Conservation (phyloP, 2,329 filamentous ascomycete species). For the Chlorencoelia australis region DNA sequence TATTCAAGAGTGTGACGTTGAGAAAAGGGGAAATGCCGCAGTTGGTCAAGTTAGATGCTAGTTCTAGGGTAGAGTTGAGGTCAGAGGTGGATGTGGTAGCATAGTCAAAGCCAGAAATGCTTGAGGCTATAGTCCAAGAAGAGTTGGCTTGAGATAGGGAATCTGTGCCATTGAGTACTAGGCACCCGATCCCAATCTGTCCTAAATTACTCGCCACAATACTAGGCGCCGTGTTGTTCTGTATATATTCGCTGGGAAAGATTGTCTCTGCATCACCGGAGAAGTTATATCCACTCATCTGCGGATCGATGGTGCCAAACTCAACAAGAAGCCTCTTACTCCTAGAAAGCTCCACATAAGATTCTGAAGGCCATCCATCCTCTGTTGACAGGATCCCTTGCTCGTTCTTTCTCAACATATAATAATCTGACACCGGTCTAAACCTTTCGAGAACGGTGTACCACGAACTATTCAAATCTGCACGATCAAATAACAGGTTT, state of each 20-base stretch:
- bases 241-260: slow-evolving; percentile 39
- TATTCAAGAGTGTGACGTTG: slow-evolving; percentile 42
- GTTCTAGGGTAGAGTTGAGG: slow-evolving; percentile 26
- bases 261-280: slow-evolving; percentile 38
- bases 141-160: slow-evolving; percentile 36
- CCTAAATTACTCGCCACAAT: slow-evolving; percentile 31
- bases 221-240: slow-evolving; percentile 22
- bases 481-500: slow-evolving; percentile 39
- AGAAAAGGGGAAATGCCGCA: slow-evolving; percentile 53
- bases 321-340: slow-evolving; percentile 44
- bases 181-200: slow-evolving; percentile 40
- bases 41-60: slow-evolving; percentile 33
- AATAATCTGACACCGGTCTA: slow-evolving; percentile 42
- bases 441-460: slow-evolving; percentile 33
- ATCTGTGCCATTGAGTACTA: slow-evolving; percentile 35
- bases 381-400: slow-evolving; percentile 34
- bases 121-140: slow-evolving; percentile 39
- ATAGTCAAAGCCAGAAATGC: slow-evolving; percentile 23
- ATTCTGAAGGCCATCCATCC: slow-evolving; percentile 55
- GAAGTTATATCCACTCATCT: slow-evolving; percentile 47
- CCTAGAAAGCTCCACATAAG: slow-evolving; percentile 43
- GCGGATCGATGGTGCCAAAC: slow-evolving; percentile 46
- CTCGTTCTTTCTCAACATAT: slow-evolving; percentile 27
- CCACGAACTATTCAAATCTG: slow-evolving; percentile 49
- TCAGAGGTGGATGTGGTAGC: slow-evolving; percentile 22